Conservation (phyloP, 2,329 filamentous ascomycete genomes). For the Domatiomyces globalis region DNA sequence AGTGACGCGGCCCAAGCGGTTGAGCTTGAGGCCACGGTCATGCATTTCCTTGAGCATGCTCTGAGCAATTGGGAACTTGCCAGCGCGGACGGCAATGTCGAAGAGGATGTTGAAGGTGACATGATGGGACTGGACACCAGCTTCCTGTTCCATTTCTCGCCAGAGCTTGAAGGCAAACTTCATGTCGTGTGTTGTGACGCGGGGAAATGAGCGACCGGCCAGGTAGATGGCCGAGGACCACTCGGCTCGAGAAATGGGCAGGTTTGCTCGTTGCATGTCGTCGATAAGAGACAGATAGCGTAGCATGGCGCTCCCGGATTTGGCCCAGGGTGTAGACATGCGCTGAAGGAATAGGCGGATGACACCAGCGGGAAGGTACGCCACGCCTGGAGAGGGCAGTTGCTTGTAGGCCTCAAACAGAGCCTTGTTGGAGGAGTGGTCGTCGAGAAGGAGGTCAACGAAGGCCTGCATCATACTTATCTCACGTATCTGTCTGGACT, state of each 20-base stretch:
- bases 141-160: slow-evolving; percentile 74
- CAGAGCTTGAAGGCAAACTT: slow-evolving; percentile 62
- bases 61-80: slow-evolving; percentile 70
- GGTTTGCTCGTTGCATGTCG: slow-evolving; percentile 62
- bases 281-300: slow-evolving; percentile 72
- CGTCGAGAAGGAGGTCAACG: slow-evolving; percentile 30
- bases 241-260: slow-evolving; percentile 52
- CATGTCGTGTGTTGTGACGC: slow-evolving; percentile 32
- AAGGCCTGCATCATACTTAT: slow-evolving; percentile 18
- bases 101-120: slow-evolving; percentile 94
- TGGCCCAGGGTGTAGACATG: slow-evolving; percentile 48
- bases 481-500: slow-evolving; percentile 17
- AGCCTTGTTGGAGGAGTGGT: slow-evolving; percentile 32
- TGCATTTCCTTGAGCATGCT: slow-evolving; percentile 74
- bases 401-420: slow-evolving; percentile 40
- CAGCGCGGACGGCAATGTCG: slow-evolving; percentile 70
- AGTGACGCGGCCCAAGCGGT: slow-evolving; percentile 68
- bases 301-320: slow-evolving; percentile 50
- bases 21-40: slow-evolving; percentile 50
- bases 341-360: slow-evolving; percentile 53
- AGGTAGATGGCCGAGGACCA: slow-evolving; percentile 80
- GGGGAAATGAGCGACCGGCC: slow-evolving; percentile 54
- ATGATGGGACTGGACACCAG: slow-evolving; percentile 49
- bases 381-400: slow-evolving; percentile 40
- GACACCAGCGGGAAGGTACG: slow-evolving; percentile 35